Conservation (phyloP, 1,139 yeast genomes). For the Geotrichum cucujoidarum region DNA sequence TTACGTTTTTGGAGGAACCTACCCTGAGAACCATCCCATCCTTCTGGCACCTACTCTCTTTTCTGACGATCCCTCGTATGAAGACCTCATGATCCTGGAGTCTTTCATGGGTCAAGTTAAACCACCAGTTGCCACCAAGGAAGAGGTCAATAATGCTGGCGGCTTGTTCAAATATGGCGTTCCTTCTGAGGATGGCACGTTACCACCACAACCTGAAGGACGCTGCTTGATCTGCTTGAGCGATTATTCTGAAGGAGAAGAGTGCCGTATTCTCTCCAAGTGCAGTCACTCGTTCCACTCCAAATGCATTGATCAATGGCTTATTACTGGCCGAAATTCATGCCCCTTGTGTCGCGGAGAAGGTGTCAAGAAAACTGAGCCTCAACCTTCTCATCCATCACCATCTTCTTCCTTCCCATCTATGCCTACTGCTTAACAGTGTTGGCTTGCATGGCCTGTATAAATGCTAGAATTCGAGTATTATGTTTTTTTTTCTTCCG, state of each 20-base stretch:
- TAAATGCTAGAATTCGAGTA: too few species aligned
- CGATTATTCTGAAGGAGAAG: conserved; percentile 44
- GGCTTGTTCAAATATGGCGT: conserved; percentile 31
- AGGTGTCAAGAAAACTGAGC: conserved; percentile 35
- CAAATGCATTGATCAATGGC: conserved; percentile 55
- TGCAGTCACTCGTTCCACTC: conserved; percentile 51
- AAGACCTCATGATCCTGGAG: conserved; percentile 44
- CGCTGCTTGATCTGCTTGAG: conserved; percentile 50
- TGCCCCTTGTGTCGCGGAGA: conserved; percentile 53
- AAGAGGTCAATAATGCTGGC: conserved; percentile 41
- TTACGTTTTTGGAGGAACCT: conserved; percentile 47
- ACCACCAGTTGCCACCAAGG: conserved; percentile 41
- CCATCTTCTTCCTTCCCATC: conserved; percentile 6
- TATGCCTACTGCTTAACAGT: conserved; percentile 4
- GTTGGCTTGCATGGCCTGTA: too few species aligned
- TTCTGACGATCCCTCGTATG: conserved; percentile 47
- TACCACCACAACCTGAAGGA: conserved; percentile 24
- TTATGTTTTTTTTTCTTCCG: too few species aligned
- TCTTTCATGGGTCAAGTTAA: conserved; percentile 44
- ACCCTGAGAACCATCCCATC: conserved; percentile 46
- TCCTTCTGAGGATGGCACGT: conserved; percentile 21
- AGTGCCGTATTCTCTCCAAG: conserved; percentile 40
- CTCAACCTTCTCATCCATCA: too few species aligned
- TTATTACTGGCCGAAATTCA: conserved; percentile 50
- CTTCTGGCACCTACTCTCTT: conserved; percentile 44